A percentile compares a stretch with the other conserved stretches of the same genome.
These are phyloP conservation scores for Kazachstania sp. DNA, from an alignment of 1,139 yeast species.

Conservation along the genomic window DNA sequence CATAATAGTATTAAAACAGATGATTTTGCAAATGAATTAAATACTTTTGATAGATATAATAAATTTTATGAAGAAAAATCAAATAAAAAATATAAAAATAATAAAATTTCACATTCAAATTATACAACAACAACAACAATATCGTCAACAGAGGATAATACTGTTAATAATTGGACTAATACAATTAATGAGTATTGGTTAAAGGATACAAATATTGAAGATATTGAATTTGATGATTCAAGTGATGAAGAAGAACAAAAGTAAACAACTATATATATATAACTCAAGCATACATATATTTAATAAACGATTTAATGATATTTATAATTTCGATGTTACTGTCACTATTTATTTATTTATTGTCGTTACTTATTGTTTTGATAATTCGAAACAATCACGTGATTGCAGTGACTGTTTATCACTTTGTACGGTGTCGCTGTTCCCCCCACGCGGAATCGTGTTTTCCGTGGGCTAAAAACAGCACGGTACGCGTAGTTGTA, in stretches of 20 bases:
- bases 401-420: neutral
- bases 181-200: slow-evolving; percentile 18
- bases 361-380: neutral
- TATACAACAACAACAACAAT: neutral
- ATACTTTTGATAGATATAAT: slow-evolving; percentile 11
- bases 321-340: too few species aligned
- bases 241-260: slow-evolving; percentile 23
- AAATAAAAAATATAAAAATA: neutral
- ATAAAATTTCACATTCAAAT: slow-evolving; percentile 10
- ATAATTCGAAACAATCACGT: neutral
- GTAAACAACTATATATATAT: neutral
- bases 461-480: too few species aligned
- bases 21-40: neutral
- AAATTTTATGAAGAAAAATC: slow-evolving; percentile 13
- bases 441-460: too few species aligned
- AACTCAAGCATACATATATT: neutral
- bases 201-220: slow-evolving; percentile 19
- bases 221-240: slow-evolving; percentile 26
- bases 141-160: neutral
- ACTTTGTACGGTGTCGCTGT: too few species aligned
- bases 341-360: too few species aligned
- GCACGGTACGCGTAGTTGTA: too few species aligned
- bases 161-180: slow-evolving; percentile 2
- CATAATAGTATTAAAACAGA: neutral
- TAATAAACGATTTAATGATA: neutral